phyloP scores from a whole-genome alignment of 257 asterid species.

The Verbascum thapsus region DNA sequence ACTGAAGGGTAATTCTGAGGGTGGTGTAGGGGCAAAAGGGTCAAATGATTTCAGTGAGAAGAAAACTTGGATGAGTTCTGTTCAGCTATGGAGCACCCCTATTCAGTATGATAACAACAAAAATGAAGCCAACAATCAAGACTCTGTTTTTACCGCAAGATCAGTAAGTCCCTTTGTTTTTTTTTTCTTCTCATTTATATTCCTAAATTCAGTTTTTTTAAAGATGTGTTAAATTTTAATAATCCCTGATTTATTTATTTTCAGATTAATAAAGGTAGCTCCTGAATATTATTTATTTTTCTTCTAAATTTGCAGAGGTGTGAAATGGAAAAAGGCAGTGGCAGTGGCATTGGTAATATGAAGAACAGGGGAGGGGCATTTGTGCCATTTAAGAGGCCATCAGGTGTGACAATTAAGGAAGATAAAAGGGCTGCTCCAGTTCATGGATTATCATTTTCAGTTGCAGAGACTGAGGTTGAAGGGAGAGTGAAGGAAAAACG shows the following conservation, averaged over 20 bases:
- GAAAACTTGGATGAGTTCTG: constrained; percentile 59
- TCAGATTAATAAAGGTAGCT: too few species aligned
- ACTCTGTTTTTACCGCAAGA: constrained; percentile 21
- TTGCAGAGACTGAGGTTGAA: constrained; percentile 24
- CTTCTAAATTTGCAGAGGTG: constrained; percentile 29
- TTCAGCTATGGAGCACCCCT: constrained; percentile 62
- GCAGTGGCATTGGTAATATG: constrained; percentile 23
- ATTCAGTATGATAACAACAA: too few species aligned
- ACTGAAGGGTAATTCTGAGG: constrained; percentile 22
- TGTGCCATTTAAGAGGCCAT: constrained; percentile 44
- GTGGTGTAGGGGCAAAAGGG: constrained; percentile 37
- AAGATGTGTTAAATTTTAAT: too few species aligned
- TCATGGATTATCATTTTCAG: constrained; percentile 36
- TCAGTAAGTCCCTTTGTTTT: constrained; percentile 32
- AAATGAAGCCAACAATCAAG: constrained; percentile 26
- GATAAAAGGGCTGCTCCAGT: constrained; percentile 25
- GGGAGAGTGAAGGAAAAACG: constrained; percentile 15
- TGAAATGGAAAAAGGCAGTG: constrained; percentile 27
- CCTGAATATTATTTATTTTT: not conserved
- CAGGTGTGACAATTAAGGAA: constrained; percentile 1
- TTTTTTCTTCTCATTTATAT: too few species aligned
- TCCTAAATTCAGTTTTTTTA: not conserved
- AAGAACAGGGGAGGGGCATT: constrained; percentile 44
- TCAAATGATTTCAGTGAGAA: constrained; percentile 44
- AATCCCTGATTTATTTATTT: too few species aligned